phyloP scores from a whole-genome alignment of 2,329 filamentous ascomycete genomes.

The Aspergillus caelatus region DNA sequence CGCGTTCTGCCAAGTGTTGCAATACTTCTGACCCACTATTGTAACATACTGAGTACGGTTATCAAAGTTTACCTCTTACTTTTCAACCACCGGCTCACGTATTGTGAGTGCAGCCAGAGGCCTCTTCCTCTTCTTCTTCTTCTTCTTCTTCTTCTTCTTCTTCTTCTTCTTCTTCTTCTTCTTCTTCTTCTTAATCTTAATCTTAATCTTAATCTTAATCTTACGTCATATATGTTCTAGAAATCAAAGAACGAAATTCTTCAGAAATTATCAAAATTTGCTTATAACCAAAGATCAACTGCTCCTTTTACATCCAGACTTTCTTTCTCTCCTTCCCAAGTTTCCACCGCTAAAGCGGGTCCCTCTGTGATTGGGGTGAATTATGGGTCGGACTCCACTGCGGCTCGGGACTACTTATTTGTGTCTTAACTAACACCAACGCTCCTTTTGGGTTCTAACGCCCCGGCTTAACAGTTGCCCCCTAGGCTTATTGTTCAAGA shows the following conservation, averaged over 20 bases:
- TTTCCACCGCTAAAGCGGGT: conserved; percentile 27
- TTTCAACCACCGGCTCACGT: too few relatives aligned
- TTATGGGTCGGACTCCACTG: conserved; percentile 34
- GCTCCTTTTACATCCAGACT: conserved; percentile 14
- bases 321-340: conserved; percentile 10
- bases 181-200: too few relatives aligned
- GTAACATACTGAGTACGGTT: too few relatives aligned
- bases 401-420: conserved; percentile 25
- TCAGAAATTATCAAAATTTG: background rate
- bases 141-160: too few relatives aligned
- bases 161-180: too few relatives aligned
- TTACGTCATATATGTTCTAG: too few relatives aligned
- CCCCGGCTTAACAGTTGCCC: conserved; percentile 6
- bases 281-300: conserved; percentile 4
- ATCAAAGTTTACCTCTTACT: background rate
- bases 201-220: too few relatives aligned
- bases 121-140: too few relatives aligned
- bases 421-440: conserved; percentile 15
- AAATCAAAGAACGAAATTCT: background rate
- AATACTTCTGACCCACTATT: too few relatives aligned
- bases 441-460: conserved; percentile 29
- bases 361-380: conserved; percentile 21
- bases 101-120: too few relatives aligned
- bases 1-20: too few relatives aligned
- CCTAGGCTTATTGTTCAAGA: background rate